Evolutionary conservation across 306 rosid genomes (phyloP), one percentile per base, ranked within the genome.

Genomic region (Fragaria ananassa): DNA sequence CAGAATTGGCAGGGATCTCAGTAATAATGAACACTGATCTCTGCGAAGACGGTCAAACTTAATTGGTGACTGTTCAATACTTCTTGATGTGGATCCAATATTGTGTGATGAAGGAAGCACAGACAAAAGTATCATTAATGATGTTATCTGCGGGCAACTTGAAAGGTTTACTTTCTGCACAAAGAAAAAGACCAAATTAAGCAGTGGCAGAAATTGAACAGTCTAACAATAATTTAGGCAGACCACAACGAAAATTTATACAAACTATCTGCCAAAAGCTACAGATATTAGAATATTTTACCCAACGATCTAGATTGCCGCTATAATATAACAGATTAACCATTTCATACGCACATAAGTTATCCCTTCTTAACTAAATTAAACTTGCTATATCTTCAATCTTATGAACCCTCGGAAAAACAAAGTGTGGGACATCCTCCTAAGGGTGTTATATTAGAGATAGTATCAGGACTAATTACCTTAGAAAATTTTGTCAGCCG

Each of bases 81-180:
- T 84, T 77, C 83, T 77, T 74, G 62, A 81, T 31, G 66, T 41
- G 61, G 85, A 84, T 34, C 86, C 81, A n/a, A 74, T 82, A 37
- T 57, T 71, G 84, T 85, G 63, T 41, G 88, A 74, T 73, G 79
- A 81, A 80, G 96, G 92, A 82, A 88, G 78, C 77, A 92, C 60
- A 19, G 97, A 88, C 80, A 87, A 74, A 67, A 87, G 86, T 31
- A 92, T 77, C 68, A 86, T 67, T 23, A 80, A 81, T 76, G 87
- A 79, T 44, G 96, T 87, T 81, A 90, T 87, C 80, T 92, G 97
- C 21, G 91, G 87, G 82, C 96, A 88, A 77, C 86, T 81, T 47
- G 97, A 87, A 81, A 92, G 91, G 83, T 86, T 74, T 70, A 92
- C 79, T 82, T 68, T 90, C 97, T 92, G 96, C 92, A 85, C 57